Percentiles rank a stretch among this genome's conserved stretches.
Evolutionary conservation across 345 rosid species (phyloP).

Genomic region (Conringia planisiliqua): DNA sequence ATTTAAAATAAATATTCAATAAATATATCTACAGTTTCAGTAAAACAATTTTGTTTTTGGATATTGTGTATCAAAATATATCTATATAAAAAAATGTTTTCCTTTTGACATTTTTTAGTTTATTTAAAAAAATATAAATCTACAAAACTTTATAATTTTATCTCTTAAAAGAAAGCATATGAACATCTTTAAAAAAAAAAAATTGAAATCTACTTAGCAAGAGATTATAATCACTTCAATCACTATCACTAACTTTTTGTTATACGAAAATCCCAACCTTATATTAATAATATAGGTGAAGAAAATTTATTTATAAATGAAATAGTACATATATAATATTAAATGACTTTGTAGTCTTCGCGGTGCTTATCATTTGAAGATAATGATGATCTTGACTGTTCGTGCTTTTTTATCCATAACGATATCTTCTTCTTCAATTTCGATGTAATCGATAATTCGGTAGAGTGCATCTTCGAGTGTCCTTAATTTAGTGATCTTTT

Average conservation of each 20-base stretch:
- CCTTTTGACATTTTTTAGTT: background rate
- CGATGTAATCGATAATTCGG: too few relatives aligned
- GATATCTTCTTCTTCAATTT: too few relatives aligned
- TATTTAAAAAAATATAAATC: too few relatives aligned
- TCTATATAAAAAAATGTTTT: background rate
- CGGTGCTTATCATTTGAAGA: too few relatives aligned
- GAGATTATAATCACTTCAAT: background rate
- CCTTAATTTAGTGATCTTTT: too few relatives aligned
- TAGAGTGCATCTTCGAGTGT: too few relatives aligned
- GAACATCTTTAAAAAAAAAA: background rate
- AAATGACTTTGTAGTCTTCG: too few relatives aligned
- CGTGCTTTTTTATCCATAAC: too few relatives aligned
- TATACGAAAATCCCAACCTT: background rate
- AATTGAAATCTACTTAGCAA: background rate
- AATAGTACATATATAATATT: too few relatives aligned
- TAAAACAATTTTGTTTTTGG: background rate
- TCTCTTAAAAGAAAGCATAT: background rate
- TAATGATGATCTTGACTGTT: too few relatives aligned
- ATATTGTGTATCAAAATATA: background rate
- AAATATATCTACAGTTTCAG: background rate
- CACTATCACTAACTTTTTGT: background rate
- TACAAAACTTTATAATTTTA: background rate
- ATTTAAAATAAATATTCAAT: background rate
- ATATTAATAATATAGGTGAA: background rate
- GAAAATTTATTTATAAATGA: background rate